Percentiles rank a stretch among this genome's conserved stretches.
phyloP scores from a whole-genome alignment of 805 yeast genomes.

The Starmera amethionina region DNA sequence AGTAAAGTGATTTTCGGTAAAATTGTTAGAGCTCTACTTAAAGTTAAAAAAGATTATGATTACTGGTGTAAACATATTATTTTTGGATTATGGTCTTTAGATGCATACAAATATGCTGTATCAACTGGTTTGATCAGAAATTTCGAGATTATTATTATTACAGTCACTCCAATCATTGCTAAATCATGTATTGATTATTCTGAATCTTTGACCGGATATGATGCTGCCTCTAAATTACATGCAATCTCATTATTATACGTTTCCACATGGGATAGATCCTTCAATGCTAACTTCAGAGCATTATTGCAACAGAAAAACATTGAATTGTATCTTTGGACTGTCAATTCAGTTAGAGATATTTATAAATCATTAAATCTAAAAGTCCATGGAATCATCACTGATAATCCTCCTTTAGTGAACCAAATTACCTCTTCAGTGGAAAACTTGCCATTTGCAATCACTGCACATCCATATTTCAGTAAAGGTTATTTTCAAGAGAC shows the following conservation, averaged over 20 bases:
- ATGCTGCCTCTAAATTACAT: conserved; percentile 36
- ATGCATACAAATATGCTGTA: conserved; percentile 33
- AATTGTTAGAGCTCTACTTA: conserved; percentile 25
- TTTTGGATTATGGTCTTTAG: conserved; percentile 44
- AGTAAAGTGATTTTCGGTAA: conserved; percentile 31
- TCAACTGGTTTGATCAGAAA: conserved; percentile 26
- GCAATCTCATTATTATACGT: conserved; percentile 43
- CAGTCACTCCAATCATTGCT: conserved; percentile 24
- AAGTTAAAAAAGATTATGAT: conserved; percentile 26
- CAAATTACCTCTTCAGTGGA: not conserved
- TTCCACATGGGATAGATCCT: conserved; percentile 36
- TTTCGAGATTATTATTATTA: conserved; percentile 25
- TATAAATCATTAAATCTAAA: conserved; percentile 24
- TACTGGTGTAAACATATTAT: conserved; percentile 37
- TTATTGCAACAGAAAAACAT: conserved; percentile 22
- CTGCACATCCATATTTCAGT: not conserved
- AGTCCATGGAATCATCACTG: conserved; percentile 33
- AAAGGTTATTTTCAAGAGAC: not conserved
- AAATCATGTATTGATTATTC: conserved; percentile 26
- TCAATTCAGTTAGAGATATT: conserved; percentile 29
- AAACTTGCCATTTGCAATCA: not conserved
- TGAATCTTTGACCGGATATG: conserved; percentile 21
- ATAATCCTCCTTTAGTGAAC: conserved; percentile 20
- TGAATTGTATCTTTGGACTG: conserved; percentile 42
- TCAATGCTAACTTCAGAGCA: conserved; percentile 18